phyloP scores from a whole-genome alignment of 345 rosid species.

The Moringa oleifera region DNA sequence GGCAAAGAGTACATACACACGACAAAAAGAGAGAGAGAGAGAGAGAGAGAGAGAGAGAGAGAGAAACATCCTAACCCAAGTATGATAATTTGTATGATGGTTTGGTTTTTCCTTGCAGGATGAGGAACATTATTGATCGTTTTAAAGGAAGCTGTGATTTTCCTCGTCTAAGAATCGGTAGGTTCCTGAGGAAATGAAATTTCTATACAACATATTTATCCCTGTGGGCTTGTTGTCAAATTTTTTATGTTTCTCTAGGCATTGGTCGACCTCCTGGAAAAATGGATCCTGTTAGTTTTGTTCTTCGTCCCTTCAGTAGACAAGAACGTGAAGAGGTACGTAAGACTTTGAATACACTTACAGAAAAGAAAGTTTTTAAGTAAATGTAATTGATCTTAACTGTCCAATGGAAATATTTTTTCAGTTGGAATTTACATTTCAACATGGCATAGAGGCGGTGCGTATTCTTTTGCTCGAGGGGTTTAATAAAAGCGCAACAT shows the following conservation, averaged over 20 bases:
- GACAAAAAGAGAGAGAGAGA: too few relatives aligned
- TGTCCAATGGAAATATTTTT: slow-evolving; percentile 4
- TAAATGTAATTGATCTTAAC: slow-evolving; percentile 2
- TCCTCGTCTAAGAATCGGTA: slow-evolving; percentile 94
- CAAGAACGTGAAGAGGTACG: slow-evolving; percentile 78
- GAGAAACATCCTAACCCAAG: too few relatives aligned
- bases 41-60: too few relatives aligned
- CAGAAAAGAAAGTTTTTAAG: not conserved
- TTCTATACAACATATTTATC: slow-evolving; percentile 1
- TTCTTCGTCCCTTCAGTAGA: slow-evolving; percentile 64
- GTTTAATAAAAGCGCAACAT: slow-evolving; percentile 75
- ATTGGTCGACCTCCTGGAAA: slow-evolving; percentile 96
- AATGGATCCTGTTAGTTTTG: slow-evolving; percentile 73
- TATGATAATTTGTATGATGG: too few relatives aligned
- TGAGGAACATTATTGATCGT: slow-evolving; percentile 80
- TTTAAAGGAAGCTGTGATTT: slow-evolving; percentile 91
- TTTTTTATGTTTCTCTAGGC: slow-evolving; percentile 38
- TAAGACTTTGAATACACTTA: not conserved
- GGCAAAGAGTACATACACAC: too few relatives aligned
- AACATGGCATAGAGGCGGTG: slow-evolving; percentile 58
- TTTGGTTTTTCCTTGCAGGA: slow-evolving; percentile 36
- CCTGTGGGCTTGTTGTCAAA: not conserved
- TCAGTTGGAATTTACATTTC: slow-evolving; percentile 78
- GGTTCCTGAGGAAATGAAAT: not conserved
- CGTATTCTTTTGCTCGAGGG: slow-evolving; percentile 71